Conservation (phyloP, 345 rosid species). For the Cardamine chenopodiifolia region DNA sequence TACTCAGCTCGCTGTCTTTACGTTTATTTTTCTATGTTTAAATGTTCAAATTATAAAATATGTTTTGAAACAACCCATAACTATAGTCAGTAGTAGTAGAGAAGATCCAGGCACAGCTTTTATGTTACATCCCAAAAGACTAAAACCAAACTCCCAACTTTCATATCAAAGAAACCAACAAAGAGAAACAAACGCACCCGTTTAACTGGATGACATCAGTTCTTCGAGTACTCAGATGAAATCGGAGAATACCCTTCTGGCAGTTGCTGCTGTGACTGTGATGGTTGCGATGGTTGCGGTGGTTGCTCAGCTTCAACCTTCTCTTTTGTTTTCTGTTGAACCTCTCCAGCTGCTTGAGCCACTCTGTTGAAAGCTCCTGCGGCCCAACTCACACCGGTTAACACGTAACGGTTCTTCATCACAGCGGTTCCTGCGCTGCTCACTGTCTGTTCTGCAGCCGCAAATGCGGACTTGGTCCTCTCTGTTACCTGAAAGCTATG, state of each 20-base stretch:
- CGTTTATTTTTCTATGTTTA: not conserved
- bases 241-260: slow-evolving; percentile 56
- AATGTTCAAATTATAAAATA: not conserved
- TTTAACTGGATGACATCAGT: slow-evolving; percentile 28
- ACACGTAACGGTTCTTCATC: slow-evolving; percentile 82
- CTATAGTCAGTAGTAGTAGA: not conserved
- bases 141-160: slow-evolving; percentile 28
- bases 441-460: slow-evolving; percentile 87
- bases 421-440: slow-evolving; percentile 78
- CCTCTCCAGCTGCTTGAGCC: slow-evolving; percentile 86
- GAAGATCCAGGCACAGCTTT: slow-evolving; percentile 24
- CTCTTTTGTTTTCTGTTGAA: slow-evolving; percentile 82
- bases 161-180: slow-evolving; percentile 29
- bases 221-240: slow-evolving; percentile 43
- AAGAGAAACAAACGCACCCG: not conserved
- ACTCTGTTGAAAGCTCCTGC: slow-evolving; percentile 80
- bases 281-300: not conserved
- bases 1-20: not conserved
- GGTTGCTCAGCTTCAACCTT: slow-evolving; percentile 70
- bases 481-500: slow-evolving; percentile 90
- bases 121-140: slow-evolving; percentile 33
- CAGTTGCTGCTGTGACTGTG: slow-evolving; percentile 31
- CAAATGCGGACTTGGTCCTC: slow-evolving; percentile 78
- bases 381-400: slow-evolving; percentile 81
- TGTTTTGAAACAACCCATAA: not conserved